Evolutionary conservation across 495 filamentous ascomycete genomes (phyloP), one percentile per base, ranked within the genome.

Genomic region (Trichoderma parareesei): DNA sequence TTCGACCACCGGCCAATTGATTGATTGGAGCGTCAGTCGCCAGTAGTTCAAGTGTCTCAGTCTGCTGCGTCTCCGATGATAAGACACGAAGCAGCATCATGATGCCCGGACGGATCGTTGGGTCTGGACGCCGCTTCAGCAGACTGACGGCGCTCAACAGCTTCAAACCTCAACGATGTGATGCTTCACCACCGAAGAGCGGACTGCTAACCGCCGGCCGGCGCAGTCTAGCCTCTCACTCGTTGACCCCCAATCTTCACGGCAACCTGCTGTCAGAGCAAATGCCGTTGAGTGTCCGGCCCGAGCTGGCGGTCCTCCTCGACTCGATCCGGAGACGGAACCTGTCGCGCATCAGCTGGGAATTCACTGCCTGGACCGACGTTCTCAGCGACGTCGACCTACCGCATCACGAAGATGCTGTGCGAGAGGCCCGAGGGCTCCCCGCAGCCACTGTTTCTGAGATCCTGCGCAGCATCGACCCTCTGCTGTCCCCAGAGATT

Each of bases 381-480:
- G 35, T 46, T 6, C 42, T 63, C 3, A 37, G 41, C 42, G 41
- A 63, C 20, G 61, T 16, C 13, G n/a, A 37, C n/a, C 27, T 16
- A 4, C 61, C 61, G 14, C 3, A 16, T n/a, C 42, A 46, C 18
- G 40, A 46, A 7, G 61, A 20, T 35, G 61, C 42, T 9, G 40
- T 63, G 16, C 40, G 43, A 33, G 33, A 48, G n/a, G 41, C 43
- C 14, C 42, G 20, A 44, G 42, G 33, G 40, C 40, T 63, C n/a
- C 75, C 76, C 2, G 65, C 68, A 38, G 71, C 71, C 4, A 72
- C 70, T 3, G 74, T 79, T 64, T 77, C 74, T 13, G 75, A 78
- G 41, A 67, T 79, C 3, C 65, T 79, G 42, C 70, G 73, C 8
- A 69, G 67, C 11, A 60, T 79, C 11, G 76, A 79, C 60, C 76